Conservation (phyloP, 2,329 filamentous ascomycete species). For the Zelopaecilomyces penicillatus region DNA sequence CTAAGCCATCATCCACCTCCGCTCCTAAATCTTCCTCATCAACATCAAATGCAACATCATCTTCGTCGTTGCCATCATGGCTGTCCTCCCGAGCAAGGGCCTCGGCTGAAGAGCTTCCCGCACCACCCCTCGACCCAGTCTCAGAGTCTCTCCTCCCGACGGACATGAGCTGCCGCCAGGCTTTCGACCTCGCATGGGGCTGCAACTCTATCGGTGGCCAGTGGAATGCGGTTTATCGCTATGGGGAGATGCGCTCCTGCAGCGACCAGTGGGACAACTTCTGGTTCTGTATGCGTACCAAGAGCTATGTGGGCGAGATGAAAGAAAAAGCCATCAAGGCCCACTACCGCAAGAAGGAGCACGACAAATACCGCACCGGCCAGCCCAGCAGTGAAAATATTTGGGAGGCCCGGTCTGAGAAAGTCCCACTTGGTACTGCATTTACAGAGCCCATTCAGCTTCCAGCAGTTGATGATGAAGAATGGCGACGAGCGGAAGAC, state of each 20-base stretch:
- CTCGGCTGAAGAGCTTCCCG: conserved; percentile 9
- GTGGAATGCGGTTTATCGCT: conserved; percentile 84
- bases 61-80: conserved; percentile 25
- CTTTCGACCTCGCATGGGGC: conserved; percentile 90
- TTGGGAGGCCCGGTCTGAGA: conserved; percentile 66
- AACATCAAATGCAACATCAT: conserved; percentile 16
- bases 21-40: conserved; percentile 18
- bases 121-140: conserved; percentile 34
- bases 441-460: conserved; percentile 35
- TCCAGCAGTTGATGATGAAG: conserved; percentile 32
- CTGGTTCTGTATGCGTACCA: conserved; percentile 93
- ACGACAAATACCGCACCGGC: conserved; percentile 60
- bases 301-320: conserved; percentile 50
- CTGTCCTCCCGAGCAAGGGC: conserved; percentile 20
- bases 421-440: conserved; percentile 40
- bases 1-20: conserved; percentile 12
- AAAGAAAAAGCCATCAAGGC: conserved; percentile 55
- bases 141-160: conserved; percentile 67
- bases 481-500: conserved; percentile 30
- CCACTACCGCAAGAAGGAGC: conserved; percentile 59
- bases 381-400: conserved; percentile 76
- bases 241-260: conserved; percentile 69
- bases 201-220: conserved; percentile 88
- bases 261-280: conserved; percentile 85
- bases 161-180: conserved; percentile 78